Evolutionary conservation across 1,139 yeast species (phyloP).

Genomic region (Kodamaea fungicola): DNA sequence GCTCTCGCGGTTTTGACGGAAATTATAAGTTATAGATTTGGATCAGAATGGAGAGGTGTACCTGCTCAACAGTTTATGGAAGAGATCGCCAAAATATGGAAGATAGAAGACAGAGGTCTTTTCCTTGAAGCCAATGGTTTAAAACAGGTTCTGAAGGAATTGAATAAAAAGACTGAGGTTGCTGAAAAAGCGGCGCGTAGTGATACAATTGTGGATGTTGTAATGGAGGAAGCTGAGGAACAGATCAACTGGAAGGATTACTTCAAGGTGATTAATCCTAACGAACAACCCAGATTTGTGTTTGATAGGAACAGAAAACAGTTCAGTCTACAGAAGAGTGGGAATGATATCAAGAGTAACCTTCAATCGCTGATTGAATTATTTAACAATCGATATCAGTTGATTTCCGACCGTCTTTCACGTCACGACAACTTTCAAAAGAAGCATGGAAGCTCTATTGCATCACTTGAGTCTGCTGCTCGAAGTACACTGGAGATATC

Average conservation of each 20-base stretch:
- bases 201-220: slow-evolving; percentile 31
- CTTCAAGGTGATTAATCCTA: slow-evolving; percentile 63
- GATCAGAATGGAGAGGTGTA: slow-evolving; percentile 80
- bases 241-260: slow-evolving; percentile 67
- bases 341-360: slow-evolving; percentile 14
- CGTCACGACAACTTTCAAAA: slow-evolving; percentile 74
- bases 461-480: slow-evolving; percentile 14
- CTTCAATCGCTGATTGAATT: slow-evolving; percentile 23
- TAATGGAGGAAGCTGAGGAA: slow-evolving; percentile 12
- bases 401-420: slow-evolving; percentile 65
- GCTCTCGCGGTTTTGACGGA: slow-evolving; percentile 75
- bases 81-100: slow-evolving; percentile 80
- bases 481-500: slow-evolving; percentile 53
- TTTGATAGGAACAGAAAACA: slow-evolving; percentile 69
- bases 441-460: slow-evolving; percentile 20
- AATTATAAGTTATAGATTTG: slow-evolving; percentile 70
- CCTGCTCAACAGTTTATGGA: slow-evolving; percentile 70
- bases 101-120: slow-evolving; percentile 79
- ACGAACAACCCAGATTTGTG: slow-evolving; percentile 59
- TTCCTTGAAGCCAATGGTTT: slow-evolving; percentile 79
- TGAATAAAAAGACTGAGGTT: slow-evolving; percentile 18
- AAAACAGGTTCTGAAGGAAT: slow-evolving; percentile 59
- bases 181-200: slow-evolving; percentile 14
- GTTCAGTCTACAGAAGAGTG: slow-evolving; percentile 36
- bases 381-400: slow-evolving; percentile 47